Conservation (phyloP, 75 land plant genomes). For the Pinus taeda region DNA sequence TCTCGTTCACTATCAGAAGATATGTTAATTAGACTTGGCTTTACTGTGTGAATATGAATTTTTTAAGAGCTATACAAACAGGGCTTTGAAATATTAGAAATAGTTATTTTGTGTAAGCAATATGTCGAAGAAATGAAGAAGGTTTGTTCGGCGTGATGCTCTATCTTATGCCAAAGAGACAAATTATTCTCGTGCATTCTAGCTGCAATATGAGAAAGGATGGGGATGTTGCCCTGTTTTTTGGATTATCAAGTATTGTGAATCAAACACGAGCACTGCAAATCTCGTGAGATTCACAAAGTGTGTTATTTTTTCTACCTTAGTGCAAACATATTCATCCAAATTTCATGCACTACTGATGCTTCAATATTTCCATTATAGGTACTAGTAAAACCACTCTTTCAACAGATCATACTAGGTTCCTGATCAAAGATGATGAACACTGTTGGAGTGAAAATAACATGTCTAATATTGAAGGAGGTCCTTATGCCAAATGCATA, state of each 20-base stretch:
- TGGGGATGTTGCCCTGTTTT: conserved; percentile 98
- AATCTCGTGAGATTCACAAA: background rate
- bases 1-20: too few relatives aligned
- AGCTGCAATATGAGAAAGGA: conserved; percentile 99
- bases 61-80: too few relatives aligned
- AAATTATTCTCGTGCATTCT: conserved; percentile 90
- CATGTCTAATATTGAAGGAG: conserved; percentile 98
- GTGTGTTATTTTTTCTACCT: background rate
- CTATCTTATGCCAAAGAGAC: conserved; percentile 92
- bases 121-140: too few relatives aligned
- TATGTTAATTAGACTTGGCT: too few relatives aligned
- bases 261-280: background rate
- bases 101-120: too few relatives aligned
- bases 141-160: conserved; percentile 99
- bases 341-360: background rate
- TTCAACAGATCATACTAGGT: conserved; percentile 88
- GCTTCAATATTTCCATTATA: conserved; percentile 7
- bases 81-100: too few relatives aligned
- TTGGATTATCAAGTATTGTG: conserved; percentile 89
- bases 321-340: background rate
- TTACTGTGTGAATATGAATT: too few relatives aligned
- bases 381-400: conserved; percentile 99
- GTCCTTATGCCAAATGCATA: conserved; percentile 97
- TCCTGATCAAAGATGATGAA: conserved; percentile 93
- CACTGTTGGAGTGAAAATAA: conserved; percentile 97